phyloP scores from a whole-genome alignment of 768 basidiomycete genomes.

The Gloeopeniophorella convolvens region DNA sequence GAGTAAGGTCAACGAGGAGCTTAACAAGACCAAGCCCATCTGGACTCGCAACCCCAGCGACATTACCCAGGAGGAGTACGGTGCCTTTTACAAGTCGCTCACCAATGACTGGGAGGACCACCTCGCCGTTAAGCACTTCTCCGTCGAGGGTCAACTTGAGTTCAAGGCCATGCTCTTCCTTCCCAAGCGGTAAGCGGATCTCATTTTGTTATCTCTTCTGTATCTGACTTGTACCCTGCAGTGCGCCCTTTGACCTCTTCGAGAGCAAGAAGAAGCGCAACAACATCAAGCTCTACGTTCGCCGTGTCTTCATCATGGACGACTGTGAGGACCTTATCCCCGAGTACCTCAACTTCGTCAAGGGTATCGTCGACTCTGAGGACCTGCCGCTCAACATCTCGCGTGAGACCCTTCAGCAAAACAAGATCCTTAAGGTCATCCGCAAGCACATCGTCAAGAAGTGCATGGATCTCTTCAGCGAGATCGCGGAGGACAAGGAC shows the following conservation, averaged over 20 bases:
- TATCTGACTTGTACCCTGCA: constrained; percentile 26
- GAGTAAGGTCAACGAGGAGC: constrained; percentile 87
- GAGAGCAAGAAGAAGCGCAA: constrained; percentile 99
- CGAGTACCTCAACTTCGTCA: constrained; percentile 99
- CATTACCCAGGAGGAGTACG: constrained; percentile 91
- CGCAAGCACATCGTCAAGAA: constrained; percentile 99
- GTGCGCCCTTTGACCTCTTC: constrained; percentile 98
- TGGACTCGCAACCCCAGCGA: constrained; percentile 98
- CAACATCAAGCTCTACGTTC: constrained; percentile 99
- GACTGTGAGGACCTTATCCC: constrained; percentile 99
- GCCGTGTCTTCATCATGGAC: constrained; percentile 99
- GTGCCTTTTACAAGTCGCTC: constrained; percentile 97
- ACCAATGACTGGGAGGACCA: constrained; percentile 99
- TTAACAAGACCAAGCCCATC: constrained; percentile 99
- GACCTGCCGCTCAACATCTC: constrained; percentile 99
- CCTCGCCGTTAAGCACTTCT: constrained; percentile 99
- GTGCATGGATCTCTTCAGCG: constrained; percentile 86
- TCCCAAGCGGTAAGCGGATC: constrained; percentile 73
- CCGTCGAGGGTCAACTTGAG: constrained; percentile 99
- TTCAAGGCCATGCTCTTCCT: constrained; percentile 99
- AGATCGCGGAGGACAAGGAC: constrained; percentile 99
- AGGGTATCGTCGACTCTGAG: constrained; percentile 99
- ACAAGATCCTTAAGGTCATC: constrained; percentile 99
- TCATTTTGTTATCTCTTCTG: constrained; percentile 4
- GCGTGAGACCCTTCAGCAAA: constrained; percentile 98